phyloP scores from a whole-genome alignment of 2,329 filamentous ascomycete genomes.

The Pezicula rhizophila region DNA sequence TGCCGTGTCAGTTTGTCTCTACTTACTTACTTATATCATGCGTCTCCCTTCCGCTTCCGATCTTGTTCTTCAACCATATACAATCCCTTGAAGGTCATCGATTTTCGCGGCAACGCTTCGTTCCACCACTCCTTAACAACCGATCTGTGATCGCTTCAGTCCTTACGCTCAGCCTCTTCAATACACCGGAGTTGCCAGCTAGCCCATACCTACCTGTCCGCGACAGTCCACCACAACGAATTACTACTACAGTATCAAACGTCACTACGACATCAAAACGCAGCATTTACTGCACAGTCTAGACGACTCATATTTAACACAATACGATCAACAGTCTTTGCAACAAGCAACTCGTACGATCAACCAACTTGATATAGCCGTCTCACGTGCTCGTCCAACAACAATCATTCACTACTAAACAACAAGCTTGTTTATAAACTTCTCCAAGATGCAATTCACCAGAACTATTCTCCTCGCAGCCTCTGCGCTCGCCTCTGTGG shows the following conservation, averaged over 20 bases:
- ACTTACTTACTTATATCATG: not conserved
- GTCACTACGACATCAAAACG: not conserved
- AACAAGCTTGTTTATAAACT: constrained; percentile 6
- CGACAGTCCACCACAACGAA: not conserved
- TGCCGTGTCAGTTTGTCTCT: not conserved
- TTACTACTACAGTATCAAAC: not conserved
- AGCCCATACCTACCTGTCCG: constrained; percentile 1
- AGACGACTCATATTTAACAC: not conserved
- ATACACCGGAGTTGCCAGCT: not conserved
- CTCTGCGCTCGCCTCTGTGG: constrained; percentile 36
- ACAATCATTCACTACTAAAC: constrained; percentile 15
- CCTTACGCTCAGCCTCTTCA: constrained; percentile 1
- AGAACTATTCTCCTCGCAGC: constrained; percentile 32
- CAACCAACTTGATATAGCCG: constrained; percentile 20
- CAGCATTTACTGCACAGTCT: not conserved
- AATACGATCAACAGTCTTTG: not conserved
- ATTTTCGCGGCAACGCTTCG: not conserved
- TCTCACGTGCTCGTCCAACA: constrained; percentile 9
- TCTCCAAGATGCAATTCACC: constrained; percentile 48
- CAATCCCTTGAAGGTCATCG: no score
- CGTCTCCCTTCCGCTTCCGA: not conserved
- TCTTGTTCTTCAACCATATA: not conserved
- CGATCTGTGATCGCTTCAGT: constrained; percentile 2
- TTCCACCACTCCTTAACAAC: not conserved
- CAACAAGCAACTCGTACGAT: constrained; percentile 6